A percentile compares a stretch with the other conserved stretches of the same genome.
phyloP scores from a whole-genome alignment of 257 asterid genomes.

The Rhazya stricta region DNA sequence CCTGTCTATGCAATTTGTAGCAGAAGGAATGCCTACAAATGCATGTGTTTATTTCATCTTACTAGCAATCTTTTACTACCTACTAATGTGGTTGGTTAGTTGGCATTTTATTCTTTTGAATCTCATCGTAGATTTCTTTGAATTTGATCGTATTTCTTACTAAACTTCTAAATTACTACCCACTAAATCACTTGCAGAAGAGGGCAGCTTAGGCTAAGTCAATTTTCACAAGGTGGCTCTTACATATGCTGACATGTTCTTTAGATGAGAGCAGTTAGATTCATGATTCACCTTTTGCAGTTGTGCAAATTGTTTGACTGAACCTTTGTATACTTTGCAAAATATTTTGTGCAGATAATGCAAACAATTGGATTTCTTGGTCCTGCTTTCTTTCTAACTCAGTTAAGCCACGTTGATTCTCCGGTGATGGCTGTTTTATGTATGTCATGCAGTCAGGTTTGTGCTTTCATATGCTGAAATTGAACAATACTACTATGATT shows the following conservation, averaged over 20 bases:
- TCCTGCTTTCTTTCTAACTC: slow-evolving; percentile 88
- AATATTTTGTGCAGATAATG: slow-evolving; percentile 59
- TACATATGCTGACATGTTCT: not conserved
- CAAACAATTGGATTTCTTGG: slow-evolving; percentile 90
- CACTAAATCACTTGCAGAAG: not conserved
- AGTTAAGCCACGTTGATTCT: slow-evolving; percentile 83
- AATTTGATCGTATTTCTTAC: not conserved
- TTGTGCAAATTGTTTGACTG: slow-evolving; percentile 6
- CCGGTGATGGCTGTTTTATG: slow-evolving; percentile 87
- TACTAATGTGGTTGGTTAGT: not conserved
- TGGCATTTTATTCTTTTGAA: not conserved
- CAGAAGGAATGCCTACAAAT: not conserved
- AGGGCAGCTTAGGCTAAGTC: not conserved
- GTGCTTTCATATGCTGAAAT: slow-evolving; percentile 8
- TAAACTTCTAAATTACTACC: not conserved
- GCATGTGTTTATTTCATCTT: not conserved
- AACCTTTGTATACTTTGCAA: not conserved
- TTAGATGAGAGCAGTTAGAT: not conserved
- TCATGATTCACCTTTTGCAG: not conserved
- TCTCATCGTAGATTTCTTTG: not conserved
- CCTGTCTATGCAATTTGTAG: not conserved
- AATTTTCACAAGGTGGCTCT: not conserved
- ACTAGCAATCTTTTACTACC: not conserved
- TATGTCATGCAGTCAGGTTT: slow-evolving; percentile 95
- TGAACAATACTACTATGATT: not conserved